phyloP scores from a whole-genome alignment of 495 filamentous ascomycete species.

The Neurospora sp. region DNA sequence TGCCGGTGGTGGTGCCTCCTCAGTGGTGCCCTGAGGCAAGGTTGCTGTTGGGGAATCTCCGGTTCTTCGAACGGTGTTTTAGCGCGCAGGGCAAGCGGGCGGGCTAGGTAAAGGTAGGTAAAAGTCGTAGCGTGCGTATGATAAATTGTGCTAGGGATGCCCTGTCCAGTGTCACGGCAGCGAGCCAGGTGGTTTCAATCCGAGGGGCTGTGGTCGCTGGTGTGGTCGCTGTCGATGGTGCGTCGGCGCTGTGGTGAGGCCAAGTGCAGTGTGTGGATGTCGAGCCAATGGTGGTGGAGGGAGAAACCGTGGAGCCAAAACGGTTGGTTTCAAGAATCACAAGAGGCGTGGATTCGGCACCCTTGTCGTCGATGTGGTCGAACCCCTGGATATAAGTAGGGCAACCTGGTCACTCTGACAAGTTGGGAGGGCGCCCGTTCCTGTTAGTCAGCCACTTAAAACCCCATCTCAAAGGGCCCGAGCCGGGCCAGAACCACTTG shows the following conservation, averaged over 20 bases:
- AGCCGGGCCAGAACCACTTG: not conserved
- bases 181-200: constrained; percentile 7
- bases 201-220: constrained; percentile 1
- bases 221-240: not conserved
- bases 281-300: not conserved
- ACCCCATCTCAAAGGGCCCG: not conserved
- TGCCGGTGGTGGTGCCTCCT: not conserved
- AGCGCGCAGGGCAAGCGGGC: not conserved
- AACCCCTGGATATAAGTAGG: constrained; percentile 7
- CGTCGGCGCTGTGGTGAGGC: not conserved
- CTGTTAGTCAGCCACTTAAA: not conserved
- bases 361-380: constrained; percentile 12
- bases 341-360: constrained; percentile 4
- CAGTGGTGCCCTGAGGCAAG: not conserved
- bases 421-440: not conserved
- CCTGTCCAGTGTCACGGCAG: not conserved
- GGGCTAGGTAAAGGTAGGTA: not conserved
- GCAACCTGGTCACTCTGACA: not conserved
- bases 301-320: not conserved
- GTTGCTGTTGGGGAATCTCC: not conserved
- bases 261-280: constrained; percentile 8
- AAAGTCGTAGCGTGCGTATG: not conserved
- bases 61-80: constrained; percentile 1
- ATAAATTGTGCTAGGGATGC: not conserved
- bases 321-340: constrained; percentile 22